Base-by-base conservation (phyloP, 345 rosid genomes). In the Linum tenue region DNA sequence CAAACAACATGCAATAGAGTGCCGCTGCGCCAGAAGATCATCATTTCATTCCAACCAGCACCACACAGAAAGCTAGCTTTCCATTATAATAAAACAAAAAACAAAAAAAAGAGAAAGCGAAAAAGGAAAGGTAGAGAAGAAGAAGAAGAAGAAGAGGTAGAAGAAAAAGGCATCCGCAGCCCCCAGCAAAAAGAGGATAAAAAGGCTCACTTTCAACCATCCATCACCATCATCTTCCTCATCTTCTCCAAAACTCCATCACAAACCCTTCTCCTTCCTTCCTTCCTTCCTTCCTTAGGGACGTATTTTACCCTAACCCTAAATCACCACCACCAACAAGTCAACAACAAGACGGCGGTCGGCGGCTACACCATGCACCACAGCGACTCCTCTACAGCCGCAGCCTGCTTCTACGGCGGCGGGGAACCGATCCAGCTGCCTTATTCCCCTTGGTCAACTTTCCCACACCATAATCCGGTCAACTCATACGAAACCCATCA, bases 391-490 rank as follows among this genome's bases (percentile, higher is more conserved):
- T 22, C 76, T 70, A 2, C 84, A 77, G 8, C 73, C 62, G 14
- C 80, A 76, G 22, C 64, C 72, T 65, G 64, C 7, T 65, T 77
- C 11, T 77, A 70, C 62, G 85, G 82, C 48, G 75, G 44, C 8
- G 71, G 44, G 4, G 72, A 71, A 58, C 77, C n/a, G 89, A 87
- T 1, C 31, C 31, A 22, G 77, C 75, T 64, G 72, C 86, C 5
- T 61, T n/a, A n/a, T n/a, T 41, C 17, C 72, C 78, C 7, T 85
- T 77, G 43, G 74, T 77, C 64, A 70, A 77, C 59, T 83, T 76
- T 76, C 89, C 88, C 35, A 5, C 81, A 86, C 81, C 83, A 82
- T 63, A 78, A 89, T 48, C 14, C 86, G 82, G 37, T 75, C 90
- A 4, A 67, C 82, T 15, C 88, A 65, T 86, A 12, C 80, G 84